phyloP scores from a whole-genome alignment of 257 asterid species.

The Petunia secreta region DNA sequence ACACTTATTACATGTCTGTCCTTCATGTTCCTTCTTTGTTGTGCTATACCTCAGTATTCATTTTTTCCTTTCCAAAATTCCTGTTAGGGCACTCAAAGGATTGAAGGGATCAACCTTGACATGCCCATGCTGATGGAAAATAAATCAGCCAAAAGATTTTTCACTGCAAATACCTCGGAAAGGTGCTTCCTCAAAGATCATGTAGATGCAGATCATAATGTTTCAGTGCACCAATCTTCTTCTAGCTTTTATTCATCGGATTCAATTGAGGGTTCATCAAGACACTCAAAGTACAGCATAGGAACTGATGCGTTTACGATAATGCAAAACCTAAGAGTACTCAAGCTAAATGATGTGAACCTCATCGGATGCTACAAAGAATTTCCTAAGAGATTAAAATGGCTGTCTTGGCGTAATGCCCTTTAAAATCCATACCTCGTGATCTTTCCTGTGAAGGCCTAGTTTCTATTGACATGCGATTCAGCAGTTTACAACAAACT shows the following conservation, averaged over 20 bases:
- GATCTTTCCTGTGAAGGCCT: slow-evolving; percentile 28
- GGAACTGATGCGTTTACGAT: slow-evolving; percentile 29
- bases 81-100: slow-evolving; percentile 30
- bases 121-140: slow-evolving; percentile 14
- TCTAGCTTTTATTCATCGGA: not conserved
- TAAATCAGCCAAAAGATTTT: slow-evolving; percentile 10
- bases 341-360: slow-evolving; percentile 27
- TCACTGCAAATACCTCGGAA: not conserved
- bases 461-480: slow-evolving; percentile 31
- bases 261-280: not conserved
- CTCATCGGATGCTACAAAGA: slow-evolving; percentile 30
- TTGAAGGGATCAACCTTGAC: slow-evolving; percentile 33
- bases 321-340: slow-evolving; percentile 29
- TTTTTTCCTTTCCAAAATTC: not conserved
- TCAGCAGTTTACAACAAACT: slow-evolving; percentile 30
- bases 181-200: not conserved
- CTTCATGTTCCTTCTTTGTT: not conserved
- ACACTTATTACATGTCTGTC: not conserved
- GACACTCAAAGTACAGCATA: not conserved
- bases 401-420: slow-evolving; percentile 29
- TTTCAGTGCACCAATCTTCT: not conserved
- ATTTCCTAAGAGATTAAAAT: slow-evolving; percentile 31
- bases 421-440: slow-evolving; percentile 25
- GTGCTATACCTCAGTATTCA: not conserved
- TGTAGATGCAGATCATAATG: not conserved